Conservation (phyloP, 78 protist species). For the Creolimax fragrantissima region DNA sequence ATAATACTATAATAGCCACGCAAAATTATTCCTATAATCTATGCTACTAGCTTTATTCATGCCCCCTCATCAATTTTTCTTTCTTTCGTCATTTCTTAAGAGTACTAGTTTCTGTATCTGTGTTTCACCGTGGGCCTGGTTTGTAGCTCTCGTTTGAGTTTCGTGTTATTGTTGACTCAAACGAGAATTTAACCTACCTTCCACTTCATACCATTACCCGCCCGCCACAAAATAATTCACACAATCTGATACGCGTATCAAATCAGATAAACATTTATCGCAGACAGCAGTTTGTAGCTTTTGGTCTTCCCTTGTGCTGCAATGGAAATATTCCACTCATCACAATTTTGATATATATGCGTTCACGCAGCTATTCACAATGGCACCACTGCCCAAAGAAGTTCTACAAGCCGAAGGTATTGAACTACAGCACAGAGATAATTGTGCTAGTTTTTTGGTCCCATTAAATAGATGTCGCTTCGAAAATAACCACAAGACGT, state of each 20-base stretch:
- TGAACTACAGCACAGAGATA: constrained; percentile 49
- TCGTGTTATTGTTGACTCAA: too few species aligned
- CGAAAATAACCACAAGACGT: constrained; percentile 39
- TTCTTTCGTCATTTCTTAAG: too few species aligned
- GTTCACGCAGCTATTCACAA: neutral
- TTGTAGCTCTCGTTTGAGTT: too few species aligned
- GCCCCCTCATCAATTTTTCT: too few species aligned
- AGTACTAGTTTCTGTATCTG: too few species aligned
- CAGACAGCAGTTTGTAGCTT: neutral
- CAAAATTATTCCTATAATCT: too few species aligned
- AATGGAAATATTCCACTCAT: neutral
- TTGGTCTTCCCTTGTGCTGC: neutral
- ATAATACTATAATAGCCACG: too few species aligned
- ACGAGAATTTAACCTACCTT: too few species aligned
- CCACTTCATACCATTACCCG: too few species aligned
- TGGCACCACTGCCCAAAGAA: constrained; percentile 7
- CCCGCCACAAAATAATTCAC: too few species aligned
- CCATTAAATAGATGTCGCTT: constrained; percentile 65
- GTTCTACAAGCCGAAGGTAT: constrained; percentile 36
- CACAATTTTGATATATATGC: neutral
- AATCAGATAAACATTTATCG: neutral
- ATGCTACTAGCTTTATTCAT: too few species aligned
- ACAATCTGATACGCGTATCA: neutral
- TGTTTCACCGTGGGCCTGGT: too few species aligned
- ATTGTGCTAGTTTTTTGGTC: constrained; percentile 59